A percentile compares a stretch with the other conserved stretches of the same genome.
Conservation (phyloP, 2,329 filamentous ascomycete species). For the Xylaria sp. region DNA sequence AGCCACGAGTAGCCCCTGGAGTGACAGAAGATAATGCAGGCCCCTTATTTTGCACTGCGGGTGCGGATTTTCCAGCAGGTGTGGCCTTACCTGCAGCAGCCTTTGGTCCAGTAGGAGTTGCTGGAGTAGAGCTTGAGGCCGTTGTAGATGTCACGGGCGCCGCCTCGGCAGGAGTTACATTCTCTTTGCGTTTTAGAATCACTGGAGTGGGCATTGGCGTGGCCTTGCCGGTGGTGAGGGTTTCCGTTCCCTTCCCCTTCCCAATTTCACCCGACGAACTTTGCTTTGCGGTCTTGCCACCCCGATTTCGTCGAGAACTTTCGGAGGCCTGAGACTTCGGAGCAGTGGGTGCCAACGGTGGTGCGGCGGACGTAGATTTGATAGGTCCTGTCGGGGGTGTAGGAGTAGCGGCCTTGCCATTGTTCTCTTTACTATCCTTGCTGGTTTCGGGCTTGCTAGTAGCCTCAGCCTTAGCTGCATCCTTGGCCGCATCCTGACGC, state of each 20-base stretch:
- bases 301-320: conserved; percentile 49
- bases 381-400: conserved; percentile 38
- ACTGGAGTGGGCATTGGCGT: conserved; percentile 45
- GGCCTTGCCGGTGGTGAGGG: conserved; percentile 43
- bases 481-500: conserved; percentile 67
- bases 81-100: conserved; percentile 39
- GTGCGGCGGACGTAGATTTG: conserved; percentile 38
- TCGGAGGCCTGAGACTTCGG: conserved; percentile 48
- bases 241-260: conserved; percentile 44
- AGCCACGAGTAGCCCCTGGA: conserved; percentile 71
- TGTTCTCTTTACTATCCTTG: conserved; percentile 49
- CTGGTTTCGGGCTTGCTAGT: conserved; percentile 53
- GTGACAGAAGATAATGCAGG: conserved; percentile 46
- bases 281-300: conserved; percentile 50
- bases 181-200: conserved; percentile 47
- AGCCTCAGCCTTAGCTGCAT: conserved; percentile 66
- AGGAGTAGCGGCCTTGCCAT: conserved; percentile 38
- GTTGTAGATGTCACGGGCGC: conserved; percentile 41
- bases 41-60: conserved; percentile 49
- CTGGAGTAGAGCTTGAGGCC: conserved; percentile 43
- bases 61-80: conserved; percentile 40
- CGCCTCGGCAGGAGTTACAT: conserved; percentile 32
- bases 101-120: conserved; percentile 49
- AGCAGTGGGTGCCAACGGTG: conserved; percentile 44
- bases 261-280: conserved; percentile 43